Conservation (phyloP, 257 asterid genomes). For the Solanum chmielewskii region DNA sequence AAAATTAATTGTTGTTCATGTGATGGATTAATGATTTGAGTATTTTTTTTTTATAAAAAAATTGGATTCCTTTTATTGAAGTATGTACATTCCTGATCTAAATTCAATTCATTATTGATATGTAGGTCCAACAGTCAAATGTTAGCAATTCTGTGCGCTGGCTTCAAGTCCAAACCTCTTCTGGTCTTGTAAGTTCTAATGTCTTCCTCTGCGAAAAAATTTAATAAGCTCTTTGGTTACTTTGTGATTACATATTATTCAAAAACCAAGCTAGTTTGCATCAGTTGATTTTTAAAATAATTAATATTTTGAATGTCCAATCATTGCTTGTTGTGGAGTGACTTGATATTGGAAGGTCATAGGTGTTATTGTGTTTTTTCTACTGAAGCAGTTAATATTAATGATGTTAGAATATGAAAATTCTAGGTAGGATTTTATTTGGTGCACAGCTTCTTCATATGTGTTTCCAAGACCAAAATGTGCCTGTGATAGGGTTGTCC, state of each 20-base stretch:
- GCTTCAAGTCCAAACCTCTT: conserved; percentile 83
- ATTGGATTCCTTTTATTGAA: background rate
- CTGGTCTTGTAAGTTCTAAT: conserved; percentile 21
- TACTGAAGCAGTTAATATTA: background rate
- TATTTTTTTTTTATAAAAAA: background rate
- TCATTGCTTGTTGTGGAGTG: background rate
- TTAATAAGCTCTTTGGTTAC: background rate
- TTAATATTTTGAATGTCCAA: background rate
- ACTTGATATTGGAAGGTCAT: background rate
- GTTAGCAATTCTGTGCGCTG: conserved; percentile 62
- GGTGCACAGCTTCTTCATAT: background rate
- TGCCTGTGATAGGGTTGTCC: background rate
- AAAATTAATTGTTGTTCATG: background rate
- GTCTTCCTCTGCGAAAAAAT: background rate
- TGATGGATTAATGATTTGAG: background rate
- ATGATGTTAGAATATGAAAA: background rate
- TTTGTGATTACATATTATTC: background rate
- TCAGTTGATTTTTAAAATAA: background rate
- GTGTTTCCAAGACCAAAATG: background rate
- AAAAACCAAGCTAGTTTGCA: background rate
- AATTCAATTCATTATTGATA: background rate
- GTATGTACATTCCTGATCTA: background rate
- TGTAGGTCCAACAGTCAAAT: conserved; percentile 52
- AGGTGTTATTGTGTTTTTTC: background rate
- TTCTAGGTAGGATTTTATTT: background rate